Evolutionary conservation across 345 rosid species (phyloP).

Genomic region (Sisymbrium irio): DNA sequence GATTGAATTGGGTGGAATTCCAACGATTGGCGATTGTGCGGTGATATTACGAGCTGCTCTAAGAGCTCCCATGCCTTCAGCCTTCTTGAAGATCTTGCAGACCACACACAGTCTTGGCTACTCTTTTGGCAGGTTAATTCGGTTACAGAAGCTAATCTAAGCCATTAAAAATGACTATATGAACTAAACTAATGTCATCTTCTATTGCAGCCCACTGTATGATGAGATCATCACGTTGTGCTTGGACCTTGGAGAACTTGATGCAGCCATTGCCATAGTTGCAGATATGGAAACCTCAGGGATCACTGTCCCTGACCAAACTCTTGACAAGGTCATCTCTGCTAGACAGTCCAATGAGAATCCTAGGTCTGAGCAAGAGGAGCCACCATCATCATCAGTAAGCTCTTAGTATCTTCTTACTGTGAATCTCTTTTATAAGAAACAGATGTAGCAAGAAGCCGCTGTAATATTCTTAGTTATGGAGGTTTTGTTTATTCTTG

Average conservation of each 20-base stretch:
- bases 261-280: slow-evolving; percentile 85
- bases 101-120: slow-evolving; percentile 73
- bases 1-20: slow-evolving; percentile 79
- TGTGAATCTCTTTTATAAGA: not conserved
- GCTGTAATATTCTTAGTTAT: not conserved
- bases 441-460: not conserved
- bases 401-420: slow-evolving; percentile 18
- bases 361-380: slow-evolving; percentile 26
- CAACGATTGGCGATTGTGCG: slow-evolving; percentile 90
- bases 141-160: not conserved
- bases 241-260: slow-evolving; percentile 82
- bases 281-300: slow-evolving; percentile 86
- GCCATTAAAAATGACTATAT: not conserved
- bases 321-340: slow-evolving; percentile 70
- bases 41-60: slow-evolving; percentile 76
- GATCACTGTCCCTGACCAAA: slow-evolving; percentile 61
- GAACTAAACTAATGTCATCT: slow-evolving; percentile 3
- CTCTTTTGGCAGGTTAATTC: slow-evolving; percentile 68
- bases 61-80: slow-evolving; percentile 87
- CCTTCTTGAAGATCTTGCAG: slow-evolving; percentile 83
- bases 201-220: slow-evolving; percentile 69
- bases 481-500: slow-evolving; percentile 16
- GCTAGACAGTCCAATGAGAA: slow-evolving; percentile 56
- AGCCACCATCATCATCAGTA: slow-evolving; percentile 8
- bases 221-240: slow-evolving; percentile 78